These are phyloP conservation scores for Galerina marginata DNA, from an alignment of 768 basidiomycete species.

Conservation along the genomic window DNA sequence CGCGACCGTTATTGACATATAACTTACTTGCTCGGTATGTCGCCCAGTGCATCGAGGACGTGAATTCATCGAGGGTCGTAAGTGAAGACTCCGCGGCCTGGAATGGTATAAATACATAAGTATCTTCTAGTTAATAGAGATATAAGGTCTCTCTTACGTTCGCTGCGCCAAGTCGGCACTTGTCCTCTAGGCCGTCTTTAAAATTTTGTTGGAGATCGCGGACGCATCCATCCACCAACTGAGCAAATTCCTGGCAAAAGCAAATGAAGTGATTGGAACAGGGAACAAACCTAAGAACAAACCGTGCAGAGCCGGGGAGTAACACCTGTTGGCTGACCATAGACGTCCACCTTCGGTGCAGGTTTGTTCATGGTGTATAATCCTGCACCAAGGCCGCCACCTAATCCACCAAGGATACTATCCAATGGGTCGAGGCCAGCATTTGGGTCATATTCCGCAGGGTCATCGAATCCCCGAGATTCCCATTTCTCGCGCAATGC, in stretches of 20 bases:
- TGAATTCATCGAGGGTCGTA: slow-evolving; percentile 53
- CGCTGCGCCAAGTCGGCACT: slow-evolving; percentile 55
- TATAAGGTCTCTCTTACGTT: slow-evolving; percentile 40
- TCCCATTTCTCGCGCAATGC: slow-evolving; percentile 59
- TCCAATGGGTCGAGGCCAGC: slow-evolving; percentile 36
- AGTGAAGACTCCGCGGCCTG: slow-evolving; percentile 52
- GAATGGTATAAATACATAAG: slow-evolving; percentile 7
- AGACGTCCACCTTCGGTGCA: slow-evolving; percentile 45
- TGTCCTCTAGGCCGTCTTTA: slow-evolving; percentile 62
- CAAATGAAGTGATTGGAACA: background rate
- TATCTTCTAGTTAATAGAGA: background rate
- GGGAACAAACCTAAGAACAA: slow-evolving; percentile 14
- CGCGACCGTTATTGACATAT: background rate
- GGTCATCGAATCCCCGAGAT: slow-evolving; percentile 36
- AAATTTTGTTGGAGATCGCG: slow-evolving; percentile 52
- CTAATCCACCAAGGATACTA: slow-evolving; percentile 35
- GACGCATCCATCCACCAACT: slow-evolving; percentile 50
- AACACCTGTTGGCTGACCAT: slow-evolving; percentile 50
- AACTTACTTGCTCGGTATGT: slow-evolving; percentile 62
- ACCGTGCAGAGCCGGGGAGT: slow-evolving; percentile 49
- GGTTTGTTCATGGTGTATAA: slow-evolving; percentile 42
- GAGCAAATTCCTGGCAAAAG: slow-evolving; percentile 47
- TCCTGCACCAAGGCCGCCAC: slow-evolving; percentile 28
- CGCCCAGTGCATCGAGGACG: slow-evolving; percentile 60
- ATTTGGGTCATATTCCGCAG: background rate